Conservation (phyloP, 768 basidiomycete species). For the Mycena haematopus region DNA sequence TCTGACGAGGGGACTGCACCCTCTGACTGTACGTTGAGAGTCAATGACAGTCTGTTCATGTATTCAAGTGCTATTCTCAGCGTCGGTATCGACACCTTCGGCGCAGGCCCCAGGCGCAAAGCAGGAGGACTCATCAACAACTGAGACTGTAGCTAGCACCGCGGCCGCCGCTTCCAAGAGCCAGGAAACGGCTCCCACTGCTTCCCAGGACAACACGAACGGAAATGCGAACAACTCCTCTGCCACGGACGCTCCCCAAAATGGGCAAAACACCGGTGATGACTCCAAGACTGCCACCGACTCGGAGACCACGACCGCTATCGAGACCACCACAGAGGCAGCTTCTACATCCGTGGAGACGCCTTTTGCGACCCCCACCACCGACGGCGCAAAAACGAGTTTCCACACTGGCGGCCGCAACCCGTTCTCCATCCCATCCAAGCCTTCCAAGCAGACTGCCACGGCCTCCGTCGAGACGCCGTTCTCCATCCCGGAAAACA, state of each 20-base stretch:
- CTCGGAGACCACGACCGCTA: not conserved
- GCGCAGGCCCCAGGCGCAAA: not conserved
- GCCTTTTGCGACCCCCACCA: not conserved
- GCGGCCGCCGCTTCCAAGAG: not conserved
- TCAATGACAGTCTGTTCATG: not conserved
- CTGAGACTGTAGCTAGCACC: not conserved
- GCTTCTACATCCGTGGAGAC: not conserved
- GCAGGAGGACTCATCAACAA: not conserved
- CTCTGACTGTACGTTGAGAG: not conserved
- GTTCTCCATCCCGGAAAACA: not conserved
- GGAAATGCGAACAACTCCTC: not conserved
- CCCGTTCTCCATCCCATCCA: constrained; percentile 6
- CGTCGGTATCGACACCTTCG: not conserved
- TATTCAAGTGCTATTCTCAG: not conserved
- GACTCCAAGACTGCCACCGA: not conserved
- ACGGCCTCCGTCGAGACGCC: constrained; percentile 4
- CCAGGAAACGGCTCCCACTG: not conserved
- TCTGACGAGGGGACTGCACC: not conserved
- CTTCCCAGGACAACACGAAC: not conserved
- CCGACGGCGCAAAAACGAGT: not conserved
- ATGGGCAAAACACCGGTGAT: not conserved
- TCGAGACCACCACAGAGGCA: not conserved
- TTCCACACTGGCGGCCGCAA: not conserved
- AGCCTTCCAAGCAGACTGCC: constrained; percentile 1
- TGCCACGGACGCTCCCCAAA: not conserved